phyloP scores from a whole-genome alignment of 371 early-diverging fungal species.

The Choanephora cucurbitarum region DNA sequence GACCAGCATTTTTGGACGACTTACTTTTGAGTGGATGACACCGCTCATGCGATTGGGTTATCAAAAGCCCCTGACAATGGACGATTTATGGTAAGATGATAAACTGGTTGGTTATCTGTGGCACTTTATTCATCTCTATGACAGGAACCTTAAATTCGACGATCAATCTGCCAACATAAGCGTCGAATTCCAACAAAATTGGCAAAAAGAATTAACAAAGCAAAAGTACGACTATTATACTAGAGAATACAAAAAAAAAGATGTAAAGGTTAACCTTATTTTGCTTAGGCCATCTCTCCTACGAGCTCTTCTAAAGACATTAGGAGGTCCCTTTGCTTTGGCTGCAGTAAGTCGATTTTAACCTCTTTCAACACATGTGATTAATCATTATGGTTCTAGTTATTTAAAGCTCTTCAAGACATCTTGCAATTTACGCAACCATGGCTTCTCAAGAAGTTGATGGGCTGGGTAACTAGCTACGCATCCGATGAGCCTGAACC shows the following conservation, averaged over 20 bases:
- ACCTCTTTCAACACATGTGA: neutral
- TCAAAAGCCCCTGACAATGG: conserved; percentile 70
- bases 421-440: conserved; percentile 87
- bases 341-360: conserved; percentile 50
- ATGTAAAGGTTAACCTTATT: neutral
- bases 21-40: conserved; percentile 93
- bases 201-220: conserved; percentile 69
- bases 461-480: conserved; percentile 71
- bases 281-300: conserved; percentile 69
- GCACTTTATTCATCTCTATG: conserved; percentile 14
- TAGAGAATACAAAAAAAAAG: neutral
- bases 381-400: conserved; percentile 23
- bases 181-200: conserved; percentile 64
- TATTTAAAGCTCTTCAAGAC: conserved; percentile 84
- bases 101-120: too few species aligned
- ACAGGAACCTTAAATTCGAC: conserved; percentile 58
- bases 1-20: conserved; percentile 82
- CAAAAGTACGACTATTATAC: conserved; percentile 39
- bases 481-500: conserved; percentile 53
- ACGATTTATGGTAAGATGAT: conserved; percentile 73
- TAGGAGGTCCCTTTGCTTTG: conserved; percentile 70
- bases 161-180: conserved; percentile 72
- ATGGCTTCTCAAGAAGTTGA: conserved; percentile 70
- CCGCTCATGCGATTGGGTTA: conserved; percentile 84
- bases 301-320: conserved; percentile 60